A percentile compares a stretch with the other conserved stretches of the same genome.
Evolutionary conservation across 2,329 filamentous ascomycete species (phyloP).

Genomic region (Emydomyces testavorans): DNA sequence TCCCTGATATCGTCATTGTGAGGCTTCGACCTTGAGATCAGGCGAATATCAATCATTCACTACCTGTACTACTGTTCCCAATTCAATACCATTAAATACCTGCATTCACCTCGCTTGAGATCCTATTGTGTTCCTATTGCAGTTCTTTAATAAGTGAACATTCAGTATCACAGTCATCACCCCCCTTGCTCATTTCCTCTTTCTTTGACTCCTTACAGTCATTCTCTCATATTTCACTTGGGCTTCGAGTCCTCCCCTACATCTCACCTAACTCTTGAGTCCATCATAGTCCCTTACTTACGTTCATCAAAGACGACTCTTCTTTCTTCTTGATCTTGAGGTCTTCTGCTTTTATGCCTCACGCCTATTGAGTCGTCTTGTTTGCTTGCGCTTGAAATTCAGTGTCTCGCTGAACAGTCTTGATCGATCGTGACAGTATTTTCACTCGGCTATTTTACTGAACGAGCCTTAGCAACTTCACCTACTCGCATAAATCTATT

Average conservation of each 20-base stretch:
- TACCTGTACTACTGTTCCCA: neutral
- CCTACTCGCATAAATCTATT: neutral
- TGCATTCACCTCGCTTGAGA: constrained; percentile 2
- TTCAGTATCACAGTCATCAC: neutral
- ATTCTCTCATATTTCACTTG: neutral
- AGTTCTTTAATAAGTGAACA: neutral
- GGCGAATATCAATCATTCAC: constrained; percentile 10
- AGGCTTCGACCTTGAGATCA: constrained; percentile 7
- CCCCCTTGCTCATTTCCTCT: neutral
- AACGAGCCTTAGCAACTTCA: neutral
- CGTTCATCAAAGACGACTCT: neutral
- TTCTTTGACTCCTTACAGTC: neutral
- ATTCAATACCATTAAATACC: constrained; percentile 1
- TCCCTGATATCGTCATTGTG: constrained; percentile 8
- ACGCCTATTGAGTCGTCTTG: neutral
- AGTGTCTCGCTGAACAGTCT: neutral
- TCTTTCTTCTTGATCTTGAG: neutral
- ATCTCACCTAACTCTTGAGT: neutral
- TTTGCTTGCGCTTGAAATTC: neutral
- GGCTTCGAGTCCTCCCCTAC: neutral
- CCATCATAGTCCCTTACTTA: neutral
- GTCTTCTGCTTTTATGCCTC: neutral
- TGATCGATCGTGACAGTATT: too few relatives aligned
- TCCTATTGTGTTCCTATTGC: constrained; percentile 4
- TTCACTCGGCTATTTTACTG: neutral